Evolutionary conservation across 2,329 filamentous ascomycete genomes (phyloP).

Genomic region (Akanthomyces muscarius): DNA sequence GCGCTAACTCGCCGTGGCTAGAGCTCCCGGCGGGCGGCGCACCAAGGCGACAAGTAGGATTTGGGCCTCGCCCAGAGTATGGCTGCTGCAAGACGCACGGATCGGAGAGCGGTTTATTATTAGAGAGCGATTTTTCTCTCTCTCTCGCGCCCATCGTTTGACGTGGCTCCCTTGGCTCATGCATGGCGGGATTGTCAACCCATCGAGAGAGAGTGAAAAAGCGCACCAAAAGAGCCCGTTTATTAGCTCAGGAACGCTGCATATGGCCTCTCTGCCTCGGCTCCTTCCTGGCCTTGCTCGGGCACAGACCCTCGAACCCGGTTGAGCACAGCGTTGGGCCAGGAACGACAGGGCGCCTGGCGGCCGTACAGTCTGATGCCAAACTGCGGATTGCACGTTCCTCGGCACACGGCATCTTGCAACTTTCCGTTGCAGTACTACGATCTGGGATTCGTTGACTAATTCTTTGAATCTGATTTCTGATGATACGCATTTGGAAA

Average conservation of each 20-base stretch:
- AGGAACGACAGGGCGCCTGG: not conserved
- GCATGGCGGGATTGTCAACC: too few relatives aligned
- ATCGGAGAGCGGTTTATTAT: not conserved
- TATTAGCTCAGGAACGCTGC: constrained; percentile 5
- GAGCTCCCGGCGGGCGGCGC: not conserved
- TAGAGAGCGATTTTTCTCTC: too few relatives aligned
- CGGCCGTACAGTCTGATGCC: not conserved
- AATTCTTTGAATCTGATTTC: too few relatives aligned
- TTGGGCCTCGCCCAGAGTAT: too few relatives aligned
- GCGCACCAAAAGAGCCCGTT: not conserved
- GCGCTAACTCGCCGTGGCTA: constrained; percentile 8
- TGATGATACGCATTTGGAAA: not conserved
- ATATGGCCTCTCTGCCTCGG: not conserved
- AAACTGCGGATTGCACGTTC: too few relatives aligned
- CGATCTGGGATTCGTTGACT: not conserved
- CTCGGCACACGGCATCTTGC: too few relatives aligned
- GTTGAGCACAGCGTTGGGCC: not conserved
- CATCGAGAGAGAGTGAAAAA: not conserved
- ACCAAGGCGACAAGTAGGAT: not conserved
- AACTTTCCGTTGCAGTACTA: too few relatives aligned
- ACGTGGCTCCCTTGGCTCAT: too few relatives aligned
- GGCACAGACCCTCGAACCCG: too few relatives aligned
- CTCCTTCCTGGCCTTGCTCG: too few relatives aligned
- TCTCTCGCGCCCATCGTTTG: too few relatives aligned
- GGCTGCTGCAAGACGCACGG: not conserved